Percentiles rank a stretch among this genome's conserved stretches.
These are phyloP conservation scores for Calonectria pseudoreteaudii DNA, from an alignment of 2,329 filamentous ascomycete species.

Conservation along the genomic window DNA sequence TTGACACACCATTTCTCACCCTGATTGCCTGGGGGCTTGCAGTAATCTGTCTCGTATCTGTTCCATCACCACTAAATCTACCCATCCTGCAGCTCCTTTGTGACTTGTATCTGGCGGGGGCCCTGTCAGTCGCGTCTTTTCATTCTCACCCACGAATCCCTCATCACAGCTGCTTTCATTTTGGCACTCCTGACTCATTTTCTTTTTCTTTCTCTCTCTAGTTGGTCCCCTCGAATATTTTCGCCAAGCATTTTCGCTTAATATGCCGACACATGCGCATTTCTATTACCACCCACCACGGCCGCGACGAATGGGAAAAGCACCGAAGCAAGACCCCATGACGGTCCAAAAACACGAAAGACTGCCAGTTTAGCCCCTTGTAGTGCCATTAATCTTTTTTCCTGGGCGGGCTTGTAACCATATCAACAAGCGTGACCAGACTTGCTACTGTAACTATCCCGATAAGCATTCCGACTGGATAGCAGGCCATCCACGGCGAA, in stretches of 20 bases:
- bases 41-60: not conserved
- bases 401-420: not conserved
- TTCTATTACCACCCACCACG: not conserved
- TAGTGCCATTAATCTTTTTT: not conserved
- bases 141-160: not conserved
- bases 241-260: not conserved
- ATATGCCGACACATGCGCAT: not conserved
- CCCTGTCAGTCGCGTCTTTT: not conserved
- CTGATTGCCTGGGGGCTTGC: not conserved
- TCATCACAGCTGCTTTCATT: not conserved
- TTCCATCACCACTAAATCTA: not conserved
- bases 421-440: not conserved
- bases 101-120: not conserved
- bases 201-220: not conserved
- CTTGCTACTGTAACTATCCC: not conserved
- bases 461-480: not conserved
- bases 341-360: not conserved
- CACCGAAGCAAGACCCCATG: not conserved
- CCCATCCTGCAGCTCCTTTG: not conserved
- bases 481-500: not conserved
- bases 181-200: not conserved
- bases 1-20: not conserved
- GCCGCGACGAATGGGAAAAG: not conserved
- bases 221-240: not conserved
- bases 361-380: not conserved